A percentile compares a stretch with the other conserved stretches of the same genome.
phyloP scores from a whole-genome alignment of 257 asterid species.

The Lantana camara region DNA sequence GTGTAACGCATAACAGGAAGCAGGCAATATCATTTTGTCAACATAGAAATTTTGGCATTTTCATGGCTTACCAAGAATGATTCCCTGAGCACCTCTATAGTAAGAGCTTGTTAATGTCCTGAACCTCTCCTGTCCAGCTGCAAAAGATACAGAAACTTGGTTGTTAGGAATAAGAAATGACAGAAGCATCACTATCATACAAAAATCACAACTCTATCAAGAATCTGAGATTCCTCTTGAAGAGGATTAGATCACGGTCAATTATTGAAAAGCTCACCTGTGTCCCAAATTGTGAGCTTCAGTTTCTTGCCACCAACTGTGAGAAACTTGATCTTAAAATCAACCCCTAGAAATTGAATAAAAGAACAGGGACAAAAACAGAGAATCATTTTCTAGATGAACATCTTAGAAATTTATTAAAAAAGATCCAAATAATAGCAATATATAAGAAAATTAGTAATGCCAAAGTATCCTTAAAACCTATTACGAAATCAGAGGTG shows the following conservation, averaged over 20 bases:
- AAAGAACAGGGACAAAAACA: slow-evolving; percentile 1
- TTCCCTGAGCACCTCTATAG: slow-evolving; percentile 61
- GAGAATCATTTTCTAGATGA: neutral
- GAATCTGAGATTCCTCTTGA: neutral
- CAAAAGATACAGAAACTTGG: slow-evolving; percentile 25
- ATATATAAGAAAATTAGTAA: neutral
- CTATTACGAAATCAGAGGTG: neutral
- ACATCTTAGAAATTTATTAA: neutral
- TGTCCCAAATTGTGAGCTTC: slow-evolving; percentile 97
- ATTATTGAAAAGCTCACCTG: slow-evolving; percentile 46
- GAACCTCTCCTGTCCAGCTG: slow-evolving; percentile 98
- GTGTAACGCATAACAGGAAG: slow-evolving; percentile 1
- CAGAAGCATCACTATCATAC: slow-evolving; percentile 3
- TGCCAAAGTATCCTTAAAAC: neutral
- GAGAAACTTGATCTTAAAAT: slow-evolving; percentile 85
- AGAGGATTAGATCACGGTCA: neutral
- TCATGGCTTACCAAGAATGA: slow-evolving; percentile 67
- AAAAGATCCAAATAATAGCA: slow-evolving; percentile 5
- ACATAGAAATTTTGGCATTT: slow-evolving; percentile 17
- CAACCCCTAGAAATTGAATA: slow-evolving; percentile 60
- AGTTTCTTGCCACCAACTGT: slow-evolving; percentile 75
- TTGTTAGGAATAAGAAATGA: slow-evolving; percentile 3
- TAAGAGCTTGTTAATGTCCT: slow-evolving; percentile 67
- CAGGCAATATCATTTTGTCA: neutral
- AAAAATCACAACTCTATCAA: slow-evolving; percentile 13